These are phyloP conservation scores for Penicillium subrubescens DNA, from an alignment of 495 filamentous ascomycete species.

Conservation along the genomic window DNA sequence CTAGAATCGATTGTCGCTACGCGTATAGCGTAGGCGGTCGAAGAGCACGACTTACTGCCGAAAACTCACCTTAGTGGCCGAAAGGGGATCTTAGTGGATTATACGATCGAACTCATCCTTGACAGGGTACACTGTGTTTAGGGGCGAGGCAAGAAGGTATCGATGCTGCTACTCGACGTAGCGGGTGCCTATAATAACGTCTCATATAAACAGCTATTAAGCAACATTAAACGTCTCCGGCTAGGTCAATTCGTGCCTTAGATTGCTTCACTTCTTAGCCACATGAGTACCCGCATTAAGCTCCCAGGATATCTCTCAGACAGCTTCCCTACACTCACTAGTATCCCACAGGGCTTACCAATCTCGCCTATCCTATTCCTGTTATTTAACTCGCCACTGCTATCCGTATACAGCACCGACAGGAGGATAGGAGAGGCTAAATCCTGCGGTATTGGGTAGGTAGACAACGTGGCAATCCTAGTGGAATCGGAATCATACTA, in stretches of 20 bases:
- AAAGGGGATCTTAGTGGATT: constrained; percentile 19
- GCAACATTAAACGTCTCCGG: constrained; percentile 21
- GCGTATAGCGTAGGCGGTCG: too few species aligned
- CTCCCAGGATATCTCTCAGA: constrained; percentile 4
- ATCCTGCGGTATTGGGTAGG: not conserved
- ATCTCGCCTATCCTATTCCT: not conserved
- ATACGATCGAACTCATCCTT: constrained; percentile 23
- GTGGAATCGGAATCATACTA: constrained; percentile 1
- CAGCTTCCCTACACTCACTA: not conserved
- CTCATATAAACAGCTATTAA: constrained; percentile 21
- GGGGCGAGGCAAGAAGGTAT: constrained; percentile 6
- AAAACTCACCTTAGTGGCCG: too few species aligned
- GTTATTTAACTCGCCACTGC: not conserved
- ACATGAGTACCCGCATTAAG: not conserved
- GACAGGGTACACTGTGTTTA: constrained; percentile 24
- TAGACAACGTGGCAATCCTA: constrained; percentile 3
- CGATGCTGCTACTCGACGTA: constrained; percentile 23
- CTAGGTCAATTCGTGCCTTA: not conserved
- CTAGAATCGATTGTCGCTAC: constrained; percentile 22
- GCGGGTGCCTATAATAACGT: too few species aligned
- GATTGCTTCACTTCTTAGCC: constrained; percentile 1
- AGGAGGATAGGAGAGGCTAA: too few species aligned
- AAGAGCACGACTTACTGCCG: too few species aligned
- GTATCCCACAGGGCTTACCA: not conserved
- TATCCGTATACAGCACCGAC: not conserved